Percentiles rank a stretch among this genome's conserved stretches.
These are phyloP conservation scores for Pleurotus sapidus DNA, from an alignment of 768 basidiomycete species.

Conservation along the genomic window DNA sequence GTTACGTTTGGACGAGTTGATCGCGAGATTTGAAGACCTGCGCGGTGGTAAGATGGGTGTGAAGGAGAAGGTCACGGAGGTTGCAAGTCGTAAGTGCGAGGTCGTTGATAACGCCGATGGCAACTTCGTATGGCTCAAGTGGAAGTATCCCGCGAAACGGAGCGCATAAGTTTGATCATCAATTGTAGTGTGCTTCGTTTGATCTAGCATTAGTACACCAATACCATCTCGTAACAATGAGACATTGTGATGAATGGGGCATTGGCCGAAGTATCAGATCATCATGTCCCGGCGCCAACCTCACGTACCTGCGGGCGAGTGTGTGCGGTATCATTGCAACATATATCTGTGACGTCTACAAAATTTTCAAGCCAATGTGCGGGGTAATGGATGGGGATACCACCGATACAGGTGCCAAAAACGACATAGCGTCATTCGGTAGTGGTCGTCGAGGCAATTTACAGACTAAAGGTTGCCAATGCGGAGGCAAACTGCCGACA, in stretches of 20 bases:
- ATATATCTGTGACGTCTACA: no score
- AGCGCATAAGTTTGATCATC: not conserved
- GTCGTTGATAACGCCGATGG: slow-evolving; percentile 56
- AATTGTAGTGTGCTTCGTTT: not conserved
- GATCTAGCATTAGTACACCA: not conserved
- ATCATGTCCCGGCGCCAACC: no score
- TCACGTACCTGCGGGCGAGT: no score
- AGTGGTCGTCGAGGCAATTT: not conserved
- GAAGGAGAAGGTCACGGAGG: slow-evolving; percentile 73
- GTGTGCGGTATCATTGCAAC: no score
- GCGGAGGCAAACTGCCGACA: slow-evolving; percentile 7
- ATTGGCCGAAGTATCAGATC: no score
- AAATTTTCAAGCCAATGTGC: not conserved
- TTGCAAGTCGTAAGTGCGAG: slow-evolving; percentile 67
- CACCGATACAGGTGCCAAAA: not conserved
- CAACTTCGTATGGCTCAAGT: slow-evolving; percentile 59
- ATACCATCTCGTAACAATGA: not conserved
- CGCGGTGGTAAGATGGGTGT: slow-evolving; percentile 59
- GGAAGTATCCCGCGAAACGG: slow-evolving; percentile 38
- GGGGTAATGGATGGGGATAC: not conserved
- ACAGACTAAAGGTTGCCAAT: slow-evolving; percentile 3
- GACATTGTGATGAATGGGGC: not conserved
- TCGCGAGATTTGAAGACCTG: slow-evolving; percentile 49
- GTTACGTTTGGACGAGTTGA: slow-evolving; percentile 59
- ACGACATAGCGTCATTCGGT: not conserved